Base-by-base conservation (phyloP, 2,329 filamentous ascomycete genomes). In the Fonsecaea erecta region DNA sequence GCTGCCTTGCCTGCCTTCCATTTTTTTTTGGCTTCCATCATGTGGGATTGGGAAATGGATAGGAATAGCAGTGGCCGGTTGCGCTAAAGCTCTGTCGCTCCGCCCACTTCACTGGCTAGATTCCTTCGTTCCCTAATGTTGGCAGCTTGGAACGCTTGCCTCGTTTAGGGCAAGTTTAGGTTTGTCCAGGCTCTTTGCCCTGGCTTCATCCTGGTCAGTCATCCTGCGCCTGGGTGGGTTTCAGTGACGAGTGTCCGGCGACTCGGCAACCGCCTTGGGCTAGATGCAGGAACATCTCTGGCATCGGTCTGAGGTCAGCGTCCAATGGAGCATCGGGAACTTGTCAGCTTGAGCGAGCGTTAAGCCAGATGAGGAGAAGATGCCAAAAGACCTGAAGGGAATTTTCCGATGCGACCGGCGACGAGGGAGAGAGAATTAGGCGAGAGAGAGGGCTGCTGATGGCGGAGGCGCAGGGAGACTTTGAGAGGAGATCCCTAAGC, bases 221-320 rank as follows among this genome's bases (percentile, higher is more conserved):
- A 48, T 48, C 43, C 43, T 48, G 43, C 21, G 43, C 43, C 43
- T 11, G 37, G 14, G 37, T 40, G 37, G 37, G 37, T 14, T 40
- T 43, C 37, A 30, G 4, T 24, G 18, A 9, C 11, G 28, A 43
- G 12, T 26, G 3, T 43, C 21, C 34, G 26, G 51, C 32, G 59
- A 54, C 26, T 53, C 11, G 59, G 34, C 26, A 40, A 51, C 52
- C 59, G 35, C 52, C 53, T 52, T 43, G 21, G 61, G 55, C 40
- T 12, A 16, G 43, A 65, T 65, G 52, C 63, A 61, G 57, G 63
- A 57, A 61, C 57, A 37, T 37, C 26, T 12, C n/a, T 52, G 43
- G 40, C 51, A 58, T 30, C 35, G 52, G 63, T 65, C 63, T 65
- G 57, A 65, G 21, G 52, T 61, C 52, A 62, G 63, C 40, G 14